phyloP scores from a whole-genome alignment of 202 grass and related monocot species.

The Tripidium arundinaceum region DNA sequence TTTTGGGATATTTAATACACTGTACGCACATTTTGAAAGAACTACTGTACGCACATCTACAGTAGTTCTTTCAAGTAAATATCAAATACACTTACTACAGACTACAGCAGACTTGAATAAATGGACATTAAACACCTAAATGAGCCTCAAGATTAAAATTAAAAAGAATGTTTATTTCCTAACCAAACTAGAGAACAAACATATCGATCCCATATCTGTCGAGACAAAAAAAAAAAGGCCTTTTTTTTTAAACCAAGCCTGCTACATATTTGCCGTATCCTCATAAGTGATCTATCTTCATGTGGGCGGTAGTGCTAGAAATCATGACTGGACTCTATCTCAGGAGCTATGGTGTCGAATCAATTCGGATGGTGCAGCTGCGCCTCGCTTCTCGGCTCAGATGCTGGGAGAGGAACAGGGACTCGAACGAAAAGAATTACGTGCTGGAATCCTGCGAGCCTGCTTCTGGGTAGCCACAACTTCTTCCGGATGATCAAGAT shows the following conservation, averaged over 20 bases:
- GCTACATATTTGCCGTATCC: constrained; percentile 33
- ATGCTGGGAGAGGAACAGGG: constrained; percentile 23
- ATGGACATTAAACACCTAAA: constrained; percentile 29
- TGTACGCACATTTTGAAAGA: too few species aligned
- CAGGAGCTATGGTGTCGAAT: constrained; percentile 12
- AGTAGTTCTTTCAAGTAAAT: constrained; percentile 31
- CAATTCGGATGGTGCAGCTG: constrained; percentile 25
- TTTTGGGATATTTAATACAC: too few species aligned
- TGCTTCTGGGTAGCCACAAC: constrained; percentile 53
- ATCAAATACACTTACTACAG: neutral
- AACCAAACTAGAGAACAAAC: constrained; percentile 44
- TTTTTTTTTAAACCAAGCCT: constrained; percentile 25
- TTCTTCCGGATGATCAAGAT: constrained; percentile 79
- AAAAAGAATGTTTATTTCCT: constrained; percentile 48
- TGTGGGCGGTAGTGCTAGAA: constrained; percentile 19
- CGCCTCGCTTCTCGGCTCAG: constrained; percentile 35
- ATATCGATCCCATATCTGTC: constrained; percentile 31
- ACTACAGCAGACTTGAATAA: constrained; percentile 21
- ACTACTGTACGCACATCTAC: too few species aligned
- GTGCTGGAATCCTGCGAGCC: constrained; percentile 34
- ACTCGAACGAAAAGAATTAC: constrained; percentile 25
- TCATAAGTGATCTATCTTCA: constrained; percentile 49
- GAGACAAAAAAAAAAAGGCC: constrained; percentile 14
- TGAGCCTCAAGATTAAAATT: constrained; percentile 24
- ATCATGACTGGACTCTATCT: constrained; percentile 26